Evolutionary conservation across 139 green algal genomes (phyloP).

Genomic region (Medakamo hakoo): DNA sequence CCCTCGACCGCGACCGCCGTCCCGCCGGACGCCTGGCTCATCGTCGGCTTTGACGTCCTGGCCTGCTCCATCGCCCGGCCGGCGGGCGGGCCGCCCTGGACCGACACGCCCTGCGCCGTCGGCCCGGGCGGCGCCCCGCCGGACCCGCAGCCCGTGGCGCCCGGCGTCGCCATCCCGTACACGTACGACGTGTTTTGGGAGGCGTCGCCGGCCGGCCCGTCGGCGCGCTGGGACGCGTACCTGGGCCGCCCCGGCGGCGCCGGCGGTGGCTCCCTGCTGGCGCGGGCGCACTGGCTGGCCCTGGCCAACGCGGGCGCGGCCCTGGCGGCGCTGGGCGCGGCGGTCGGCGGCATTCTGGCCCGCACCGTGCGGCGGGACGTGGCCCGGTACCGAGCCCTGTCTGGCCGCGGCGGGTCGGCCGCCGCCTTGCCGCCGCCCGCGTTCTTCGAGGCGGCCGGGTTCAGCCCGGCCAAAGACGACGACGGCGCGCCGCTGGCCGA

Average conservation of each 20-base stretch:
- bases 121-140: constrained; percentile 23
- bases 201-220: constrained; percentile 64
- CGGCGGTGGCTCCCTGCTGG: not conserved
- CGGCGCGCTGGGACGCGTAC: constrained; percentile 86
- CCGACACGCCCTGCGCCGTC: constrained; percentile 46
- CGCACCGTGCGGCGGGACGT: constrained; percentile 80
- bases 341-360: constrained; percentile 82
- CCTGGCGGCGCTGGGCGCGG: constrained; percentile 77
- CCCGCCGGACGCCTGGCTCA: constrained; percentile 44
- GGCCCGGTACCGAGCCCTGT: constrained; percentile 78
- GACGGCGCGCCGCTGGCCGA: too few relatives aligned
- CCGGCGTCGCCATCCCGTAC: constrained; percentile 30
- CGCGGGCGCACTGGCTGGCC: constrained; percentile 84
- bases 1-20: not conserved
- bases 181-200: constrained; percentile 90
- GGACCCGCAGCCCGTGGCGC: not conserved
- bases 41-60: constrained; percentile 85
- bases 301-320: constrained; percentile 93
- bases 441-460: not conserved
- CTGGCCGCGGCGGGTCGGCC: constrained; percentile 49
- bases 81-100: constrained; percentile 24
- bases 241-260: constrained; percentile 76
- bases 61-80: constrained; percentile 64
- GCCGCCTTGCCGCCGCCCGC: not conserved
- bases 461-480: constrained; percentile 19